A percentile compares a stretch with the other conserved stretches of the same genome.
Evolutionary conservation across 352 stramenopile genomes (phyloP).

Genomic region (Globisporangium megalacanthum): DNA sequence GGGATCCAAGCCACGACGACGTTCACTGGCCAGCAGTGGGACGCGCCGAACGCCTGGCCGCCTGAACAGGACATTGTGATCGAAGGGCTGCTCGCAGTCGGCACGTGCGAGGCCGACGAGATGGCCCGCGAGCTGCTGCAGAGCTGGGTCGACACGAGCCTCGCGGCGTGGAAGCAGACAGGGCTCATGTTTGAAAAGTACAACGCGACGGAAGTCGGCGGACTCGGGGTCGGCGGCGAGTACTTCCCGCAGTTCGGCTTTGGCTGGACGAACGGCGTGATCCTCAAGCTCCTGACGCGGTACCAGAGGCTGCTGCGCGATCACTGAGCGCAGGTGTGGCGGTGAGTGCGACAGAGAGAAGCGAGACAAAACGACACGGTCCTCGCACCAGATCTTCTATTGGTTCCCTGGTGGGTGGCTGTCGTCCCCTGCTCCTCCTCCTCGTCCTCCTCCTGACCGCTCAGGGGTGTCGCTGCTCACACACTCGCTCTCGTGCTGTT

Average conservation of each 20-base stretch:
- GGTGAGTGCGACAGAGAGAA: background rate
- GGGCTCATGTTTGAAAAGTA: conserved; percentile 90
- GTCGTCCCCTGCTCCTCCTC: background rate
- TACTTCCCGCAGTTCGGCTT: conserved; percentile 89
- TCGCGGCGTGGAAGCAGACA: conserved; percentile 59
- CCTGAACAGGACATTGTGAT: conserved; percentile 80
- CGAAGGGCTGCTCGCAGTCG: conserved; percentile 60
- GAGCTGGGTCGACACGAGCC: conserved; percentile 59
- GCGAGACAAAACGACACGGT: background rate
- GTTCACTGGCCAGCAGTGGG: conserved; percentile 84
- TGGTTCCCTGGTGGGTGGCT: background rate
- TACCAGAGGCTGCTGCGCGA: conserved; percentile 59
- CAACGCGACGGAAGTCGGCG: conserved; percentile 61
- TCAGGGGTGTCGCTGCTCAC: too few species aligned
- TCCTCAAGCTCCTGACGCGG: conserved; percentile 81
- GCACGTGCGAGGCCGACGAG: conserved; percentile 36
- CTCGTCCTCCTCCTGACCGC: background rate
- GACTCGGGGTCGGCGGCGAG: conserved; percentile 72
- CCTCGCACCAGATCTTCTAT: conserved; percentile 5
- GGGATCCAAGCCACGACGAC: conserved; percentile 67
- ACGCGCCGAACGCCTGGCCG: conserved; percentile 82
- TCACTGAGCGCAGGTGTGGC: background rate
- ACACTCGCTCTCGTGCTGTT: background rate
- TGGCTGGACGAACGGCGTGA: conserved; percentile 46
- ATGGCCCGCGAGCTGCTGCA: conserved; percentile 48